A percentile compares a stretch with the other conserved stretches of the same genome.
These are phyloP conservation scores for Brassica incana DNA, from an alignment of 345 rosid genomes.

Conservation along the genomic window DNA sequence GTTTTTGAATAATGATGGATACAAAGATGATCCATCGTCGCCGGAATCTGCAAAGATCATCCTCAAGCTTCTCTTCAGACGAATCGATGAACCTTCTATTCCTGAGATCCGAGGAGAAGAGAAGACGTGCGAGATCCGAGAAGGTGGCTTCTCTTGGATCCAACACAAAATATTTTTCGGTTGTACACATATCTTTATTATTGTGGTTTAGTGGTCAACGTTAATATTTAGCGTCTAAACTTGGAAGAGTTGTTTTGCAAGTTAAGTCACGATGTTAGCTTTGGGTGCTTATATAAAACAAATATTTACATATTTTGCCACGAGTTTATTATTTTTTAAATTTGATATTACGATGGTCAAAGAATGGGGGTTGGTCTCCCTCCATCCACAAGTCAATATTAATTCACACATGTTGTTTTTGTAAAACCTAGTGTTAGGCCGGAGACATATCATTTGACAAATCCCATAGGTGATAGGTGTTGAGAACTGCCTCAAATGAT, in stretches of 20 bases:
- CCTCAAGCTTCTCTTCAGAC: slow-evolving; percentile 20
- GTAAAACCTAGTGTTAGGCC: background rate
- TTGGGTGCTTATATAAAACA: slow-evolving; percentile 24
- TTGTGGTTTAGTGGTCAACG: background rate
- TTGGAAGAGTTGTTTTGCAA: slow-evolving; percentile 33
- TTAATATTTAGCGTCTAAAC: slow-evolving; percentile 4
- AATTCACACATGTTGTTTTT: slow-evolving; percentile 3
- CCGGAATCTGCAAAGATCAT: slow-evolving; percentile 25
- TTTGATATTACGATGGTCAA: background rate
- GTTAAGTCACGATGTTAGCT: slow-evolving; percentile 24
- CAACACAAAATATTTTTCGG: slow-evolving; percentile 25
- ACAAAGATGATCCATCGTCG: slow-evolving; percentile 56
- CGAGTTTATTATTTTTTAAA: background rate
- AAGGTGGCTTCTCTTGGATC: slow-evolving; percentile 45
- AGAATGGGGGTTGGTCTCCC: slow-evolving; percentile 4
- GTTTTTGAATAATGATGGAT: slow-evolving; percentile 49
- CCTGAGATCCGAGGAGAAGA: slow-evolving; percentile 38
- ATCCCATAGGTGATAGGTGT: background rate
- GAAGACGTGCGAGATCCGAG: slow-evolving; percentile 41
- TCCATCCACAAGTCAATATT: background rate
- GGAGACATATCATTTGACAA: background rate
- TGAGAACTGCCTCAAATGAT: background rate
- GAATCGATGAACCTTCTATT: slow-evolving; percentile 35
- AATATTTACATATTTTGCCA: slow-evolving; percentile 7
- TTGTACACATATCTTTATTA: slow-evolving; percentile 16